Evolutionary conservation across 768 basidiomycete species (phyloP).

Genomic region (Leccinellum albellum): DNA sequence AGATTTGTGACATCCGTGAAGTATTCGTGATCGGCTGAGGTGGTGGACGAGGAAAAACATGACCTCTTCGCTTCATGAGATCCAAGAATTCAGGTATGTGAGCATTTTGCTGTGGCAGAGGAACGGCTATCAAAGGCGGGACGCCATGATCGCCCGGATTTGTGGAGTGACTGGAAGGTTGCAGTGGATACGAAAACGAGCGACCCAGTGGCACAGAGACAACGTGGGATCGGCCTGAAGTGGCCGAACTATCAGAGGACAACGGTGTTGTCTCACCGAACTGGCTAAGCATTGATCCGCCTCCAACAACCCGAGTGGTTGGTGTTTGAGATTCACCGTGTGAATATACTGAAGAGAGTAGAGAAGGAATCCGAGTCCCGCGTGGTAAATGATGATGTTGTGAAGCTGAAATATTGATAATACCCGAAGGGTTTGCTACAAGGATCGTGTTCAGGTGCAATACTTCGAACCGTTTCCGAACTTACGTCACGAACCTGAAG

Average conservation of each 20-base stretch:
- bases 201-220: neutral
- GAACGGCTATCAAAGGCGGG: neutral
- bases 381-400: neutral
- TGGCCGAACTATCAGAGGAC: neutral
- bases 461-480: neutral
- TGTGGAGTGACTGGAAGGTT: neutral
- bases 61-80: neutral
- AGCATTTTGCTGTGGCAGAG: neutral
- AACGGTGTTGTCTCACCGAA: neutral
- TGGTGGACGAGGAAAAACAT: neutral
- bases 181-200: neutral
- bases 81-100: neutral
- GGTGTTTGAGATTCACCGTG: neutral
- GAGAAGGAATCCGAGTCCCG: neutral
- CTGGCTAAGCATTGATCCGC: neutral
- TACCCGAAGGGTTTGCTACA: neutral
- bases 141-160: neutral
- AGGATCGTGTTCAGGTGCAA: neutral
- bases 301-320: neutral
- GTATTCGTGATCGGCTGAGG: neutral
- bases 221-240: constrained; percentile 1
- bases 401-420: constrained; percentile 1
- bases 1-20: neutral
- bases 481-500: constrained; percentile 9
- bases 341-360: constrained; percentile 4